Evolutionary conservation across 202 grass and related monocot species (phyloP).

Genomic region (Hordeum pubiflorum): DNA sequence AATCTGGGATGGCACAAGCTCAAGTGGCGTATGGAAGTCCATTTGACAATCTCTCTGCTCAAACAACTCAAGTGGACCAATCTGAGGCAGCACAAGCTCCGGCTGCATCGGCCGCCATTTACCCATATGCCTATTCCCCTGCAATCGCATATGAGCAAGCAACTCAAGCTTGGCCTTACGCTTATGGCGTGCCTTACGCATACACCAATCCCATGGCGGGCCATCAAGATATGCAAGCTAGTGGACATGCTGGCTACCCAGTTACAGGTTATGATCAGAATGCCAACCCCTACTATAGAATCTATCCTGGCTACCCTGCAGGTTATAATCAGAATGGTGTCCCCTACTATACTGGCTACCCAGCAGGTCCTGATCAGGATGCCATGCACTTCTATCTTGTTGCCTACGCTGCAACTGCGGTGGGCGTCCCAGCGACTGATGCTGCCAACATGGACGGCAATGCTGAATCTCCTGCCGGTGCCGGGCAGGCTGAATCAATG

Average conservation of each 20-base stretch:
- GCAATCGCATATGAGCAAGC: neutral
- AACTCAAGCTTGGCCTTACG: neutral
- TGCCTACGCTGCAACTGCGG: slow-evolving; percentile 15
- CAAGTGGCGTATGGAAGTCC: neutral
- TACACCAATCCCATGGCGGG: neutral
- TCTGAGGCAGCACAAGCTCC: neutral
- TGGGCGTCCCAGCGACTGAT: neutral
- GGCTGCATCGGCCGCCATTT: neutral
- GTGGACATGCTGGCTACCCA: slow-evolving; percentile 21
- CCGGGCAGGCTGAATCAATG: neutral
- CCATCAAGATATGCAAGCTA: neutral
- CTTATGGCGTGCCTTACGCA: neutral
- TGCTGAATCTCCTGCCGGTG: neutral
- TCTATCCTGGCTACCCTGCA: neutral
- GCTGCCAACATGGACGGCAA: neutral
- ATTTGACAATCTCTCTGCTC: neutral
- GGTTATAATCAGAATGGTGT: neutral
- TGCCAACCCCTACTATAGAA: neutral
- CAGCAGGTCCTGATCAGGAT: slow-evolving; percentile 4
- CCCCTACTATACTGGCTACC: neutral
- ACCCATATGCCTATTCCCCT: neutral
- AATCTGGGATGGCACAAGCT: neutral
- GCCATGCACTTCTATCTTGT: slow-evolving; percentile 8
- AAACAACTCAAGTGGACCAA: neutral
- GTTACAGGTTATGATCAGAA: neutral